A percentile compares a stretch with the other conserved stretches of the same genome.
Evolutionary conservation across 2,329 filamentous ascomycete species (phyloP).

Genomic region (Nothophoma quercina): DNA sequence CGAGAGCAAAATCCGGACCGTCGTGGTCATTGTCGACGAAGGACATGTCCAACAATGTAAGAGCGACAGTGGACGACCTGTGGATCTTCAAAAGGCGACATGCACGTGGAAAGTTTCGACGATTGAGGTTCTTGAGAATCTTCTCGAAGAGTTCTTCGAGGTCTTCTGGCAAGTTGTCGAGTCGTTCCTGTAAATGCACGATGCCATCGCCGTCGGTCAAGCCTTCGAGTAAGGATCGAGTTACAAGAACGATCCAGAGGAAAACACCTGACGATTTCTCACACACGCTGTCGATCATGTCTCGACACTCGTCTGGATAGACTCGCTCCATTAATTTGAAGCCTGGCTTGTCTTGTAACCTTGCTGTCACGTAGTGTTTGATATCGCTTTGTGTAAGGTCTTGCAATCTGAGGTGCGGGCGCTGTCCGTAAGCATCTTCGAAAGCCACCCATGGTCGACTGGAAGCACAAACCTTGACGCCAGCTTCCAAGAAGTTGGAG

Average conservation of each 20-base stretch:
- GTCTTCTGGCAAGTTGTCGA: constrained; percentile 19
- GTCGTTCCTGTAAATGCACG: constrained; percentile 7
- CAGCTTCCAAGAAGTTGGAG: not conserved
- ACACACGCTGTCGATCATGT: constrained; percentile 15
- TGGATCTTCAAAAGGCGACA: constrained; percentile 23
- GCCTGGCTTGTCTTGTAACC: too few species aligned
- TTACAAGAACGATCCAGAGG: constrained; percentile 25
- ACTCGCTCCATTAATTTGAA: too few species aligned
- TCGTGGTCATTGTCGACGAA: constrained; percentile 26
- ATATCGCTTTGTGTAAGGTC: constrained; percentile 24
- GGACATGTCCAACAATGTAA: constrained; percentile 18
- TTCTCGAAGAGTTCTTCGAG: constrained; percentile 24
- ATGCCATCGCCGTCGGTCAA: constrained; percentile 17
- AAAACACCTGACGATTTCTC: constrained; percentile 24
- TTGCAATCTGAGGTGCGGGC: constrained; percentile 20
- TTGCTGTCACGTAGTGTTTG: not conserved
- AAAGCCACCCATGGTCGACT: constrained; percentile 37
- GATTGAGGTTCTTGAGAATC: constrained; percentile 17
- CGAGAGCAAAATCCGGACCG: not conserved
- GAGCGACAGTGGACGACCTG: not conserved
- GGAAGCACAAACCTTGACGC: constrained; percentile 34
- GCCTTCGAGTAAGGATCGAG: constrained; percentile 10
- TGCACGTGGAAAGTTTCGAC: constrained; percentile 8
- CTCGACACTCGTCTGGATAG: too few species aligned
- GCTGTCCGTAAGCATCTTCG: constrained; percentile 27